Conservation (phyloP, 1,284 basidiomycete genomes). For the Ustilago crameri region DNA sequence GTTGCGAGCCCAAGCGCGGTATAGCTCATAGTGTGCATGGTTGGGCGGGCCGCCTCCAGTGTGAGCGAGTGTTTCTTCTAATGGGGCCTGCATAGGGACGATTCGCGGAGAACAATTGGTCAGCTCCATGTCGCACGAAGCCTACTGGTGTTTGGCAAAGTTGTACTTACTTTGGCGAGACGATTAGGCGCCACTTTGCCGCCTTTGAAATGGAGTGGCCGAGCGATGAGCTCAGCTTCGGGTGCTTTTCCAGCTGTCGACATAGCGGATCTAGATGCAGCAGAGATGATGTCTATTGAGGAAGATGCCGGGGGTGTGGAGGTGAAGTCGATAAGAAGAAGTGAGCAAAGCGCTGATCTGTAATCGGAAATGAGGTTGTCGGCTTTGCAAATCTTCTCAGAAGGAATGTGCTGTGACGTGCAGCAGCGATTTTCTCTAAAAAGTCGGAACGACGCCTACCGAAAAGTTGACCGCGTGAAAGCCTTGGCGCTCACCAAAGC, state of each 20-base stretch:
- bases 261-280: conserved; percentile 2
- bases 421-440: no score
- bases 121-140: background rate
- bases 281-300: background rate
- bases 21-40: conserved; percentile 75
- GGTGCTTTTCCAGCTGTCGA: conserved; percentile 11
- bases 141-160: background rate
- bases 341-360: no score
- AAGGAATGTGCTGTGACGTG: no score
- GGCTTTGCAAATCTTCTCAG: no score
- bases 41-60: conserved; percentile 59
- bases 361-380: no score
- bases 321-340: no score
- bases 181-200: conserved; percentile 71
- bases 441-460: no score
- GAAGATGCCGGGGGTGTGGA: conserved; percentile 3
- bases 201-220: conserved; percentile 73
- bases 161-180: conserved; percentile 71
- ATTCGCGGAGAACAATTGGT: background rate
- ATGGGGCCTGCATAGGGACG: conserved; percentile 41
- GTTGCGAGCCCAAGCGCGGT: conserved; percentile 79
- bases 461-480: no score
- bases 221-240: conserved; percentile 66
- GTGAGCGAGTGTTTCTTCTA: conserved; percentile 61
- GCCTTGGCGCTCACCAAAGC: no score